Conservation (phyloP, 495 filamentous ascomycete species). For the Pyrenopolyporus hunteri region DNA sequence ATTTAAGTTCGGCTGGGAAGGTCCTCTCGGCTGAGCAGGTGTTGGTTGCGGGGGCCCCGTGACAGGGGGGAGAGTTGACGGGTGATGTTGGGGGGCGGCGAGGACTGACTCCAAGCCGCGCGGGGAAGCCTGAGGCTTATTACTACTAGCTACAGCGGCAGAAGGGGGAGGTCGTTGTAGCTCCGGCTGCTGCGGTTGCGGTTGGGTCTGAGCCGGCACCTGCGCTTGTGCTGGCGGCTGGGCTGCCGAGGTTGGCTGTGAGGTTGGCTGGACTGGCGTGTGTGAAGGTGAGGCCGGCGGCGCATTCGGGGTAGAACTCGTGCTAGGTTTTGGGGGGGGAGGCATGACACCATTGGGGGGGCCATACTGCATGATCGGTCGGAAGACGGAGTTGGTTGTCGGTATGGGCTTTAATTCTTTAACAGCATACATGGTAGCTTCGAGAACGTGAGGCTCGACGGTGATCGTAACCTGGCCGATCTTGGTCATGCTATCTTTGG, state of each 20-base stretch:
- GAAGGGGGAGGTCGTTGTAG: constrained; percentile 27
- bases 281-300: constrained; percentile 17
- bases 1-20: constrained; percentile 29
- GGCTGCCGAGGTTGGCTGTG: constrained; percentile 17
- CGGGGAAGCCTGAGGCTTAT: constrained; percentile 27
- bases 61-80: constrained; percentile 21
- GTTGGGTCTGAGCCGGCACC: constrained; percentile 27
- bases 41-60: constrained; percentile 27
- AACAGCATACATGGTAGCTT: constrained; percentile 82
- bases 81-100: constrained; percentile 38
- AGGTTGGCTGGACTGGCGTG: constrained; percentile 12
- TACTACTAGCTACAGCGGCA: constrained; percentile 13
- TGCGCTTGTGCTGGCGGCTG: constrained; percentile 31
- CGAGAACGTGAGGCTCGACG: constrained; percentile 90
- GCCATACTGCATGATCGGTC: constrained; percentile 75
- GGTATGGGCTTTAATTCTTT: constrained; percentile 67
- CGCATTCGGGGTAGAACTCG: constrained; percentile 39
- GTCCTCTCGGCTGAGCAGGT: constrained; percentile 27
- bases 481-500: constrained; percentile 85
- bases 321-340: constrained; percentile 57
- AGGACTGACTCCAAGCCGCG: constrained; percentile 42
- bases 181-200: constrained; percentile 25
- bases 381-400: constrained; percentile 46
- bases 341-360: constrained; percentile 65
- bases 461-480: constrained; percentile 81